Conservation (phyloP, 2,329 filamentous ascomycete genomes). For the Stachybotrys chlorohalonatus region DNA sequence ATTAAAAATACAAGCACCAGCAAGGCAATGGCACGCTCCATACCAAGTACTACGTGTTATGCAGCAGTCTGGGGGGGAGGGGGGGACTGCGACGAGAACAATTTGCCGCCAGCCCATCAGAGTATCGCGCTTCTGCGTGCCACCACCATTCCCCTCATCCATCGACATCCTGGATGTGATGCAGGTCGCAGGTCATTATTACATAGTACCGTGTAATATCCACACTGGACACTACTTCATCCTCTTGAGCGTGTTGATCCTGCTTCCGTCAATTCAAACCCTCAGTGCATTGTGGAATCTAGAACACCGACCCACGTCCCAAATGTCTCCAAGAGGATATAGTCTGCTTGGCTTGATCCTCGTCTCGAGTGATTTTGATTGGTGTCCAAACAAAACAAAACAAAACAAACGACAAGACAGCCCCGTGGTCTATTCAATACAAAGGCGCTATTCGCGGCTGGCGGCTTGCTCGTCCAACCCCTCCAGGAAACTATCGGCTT, state of each 20-base stretch:
- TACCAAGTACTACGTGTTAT: background rate
- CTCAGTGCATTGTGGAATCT: background rate
- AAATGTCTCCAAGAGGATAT: background rate
- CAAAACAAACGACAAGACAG: no score
- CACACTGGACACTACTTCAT: no score
- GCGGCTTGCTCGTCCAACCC: constrained; percentile 28
- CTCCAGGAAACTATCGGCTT: constrained; percentile 66
- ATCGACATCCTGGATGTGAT: background rate
- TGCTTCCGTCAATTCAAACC: background rate
- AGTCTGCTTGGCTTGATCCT: background rate
- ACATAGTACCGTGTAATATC: no score
- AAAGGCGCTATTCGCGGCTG: background rate
- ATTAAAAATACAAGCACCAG: no score
- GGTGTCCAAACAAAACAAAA: no score
- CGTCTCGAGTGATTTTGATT: background rate
- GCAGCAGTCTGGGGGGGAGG: no score
- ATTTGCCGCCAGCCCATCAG: background rate
- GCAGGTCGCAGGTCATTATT: no score
- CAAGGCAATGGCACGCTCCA: no score
- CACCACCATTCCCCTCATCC: background rate
- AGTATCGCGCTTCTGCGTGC: background rate
- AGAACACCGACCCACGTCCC: background rate
- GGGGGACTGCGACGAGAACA: background rate
- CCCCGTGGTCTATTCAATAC: background rate
- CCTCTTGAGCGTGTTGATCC: background rate